phyloP scores from a whole-genome alignment of 2,329 filamentous ascomycete species.

The Colletotrichum costaricense region DNA sequence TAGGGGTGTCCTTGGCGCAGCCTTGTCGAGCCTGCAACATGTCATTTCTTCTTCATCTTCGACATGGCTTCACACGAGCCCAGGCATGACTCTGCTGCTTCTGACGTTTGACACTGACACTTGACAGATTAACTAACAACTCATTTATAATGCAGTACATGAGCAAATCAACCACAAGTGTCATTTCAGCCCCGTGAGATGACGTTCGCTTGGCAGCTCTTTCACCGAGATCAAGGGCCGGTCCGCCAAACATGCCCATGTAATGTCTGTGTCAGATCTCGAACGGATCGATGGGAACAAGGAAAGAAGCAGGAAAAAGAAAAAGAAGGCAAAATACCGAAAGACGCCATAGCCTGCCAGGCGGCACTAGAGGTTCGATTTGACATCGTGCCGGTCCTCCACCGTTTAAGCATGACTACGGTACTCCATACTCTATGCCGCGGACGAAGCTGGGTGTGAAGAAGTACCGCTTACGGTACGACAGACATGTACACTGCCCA shows the following conservation, averaged over 20 bases:
- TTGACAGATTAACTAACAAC: constrained; percentile 8
- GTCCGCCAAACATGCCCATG: constrained; percentile 18
- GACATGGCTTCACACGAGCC: constrained; percentile 13
- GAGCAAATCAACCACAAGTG: background rate
- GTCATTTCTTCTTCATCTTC: constrained; percentile 8
- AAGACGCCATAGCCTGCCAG: background rate
- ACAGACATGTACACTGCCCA: background rate
- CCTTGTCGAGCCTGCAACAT: constrained; percentile 13
- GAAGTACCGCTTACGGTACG: constrained; percentile 19
- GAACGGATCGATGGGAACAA: background rate
- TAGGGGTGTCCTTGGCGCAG: constrained; percentile 29
- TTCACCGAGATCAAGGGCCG: constrained; percentile 22
- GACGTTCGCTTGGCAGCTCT: background rate
- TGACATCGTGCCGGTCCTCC: constrained; percentile 7
- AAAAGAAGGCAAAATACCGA: background rate
- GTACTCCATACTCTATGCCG: constrained; percentile 3
- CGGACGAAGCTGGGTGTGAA: background rate
- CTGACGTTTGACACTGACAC: constrained; percentile 21
- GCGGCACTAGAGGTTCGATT: background rate
- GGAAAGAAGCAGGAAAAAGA: background rate
- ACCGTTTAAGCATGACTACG: constrained; percentile 23
- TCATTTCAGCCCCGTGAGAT: background rate
- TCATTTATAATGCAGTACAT: background rate
- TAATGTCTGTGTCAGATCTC: constrained; percentile 13
- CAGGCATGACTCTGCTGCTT: constrained; percentile 12